These are phyloP conservation scores for thale cress (Arabidopsis thaliana) DNA, from an alignment of 345 rosid species.

Conservation along the genomic window TAIR10.1 NC_003076.8:336501-337000, in stretches of 20 bases:
- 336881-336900: background rate
- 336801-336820: background rate
- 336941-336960: conserved; percentile 3
- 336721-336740: background rate
- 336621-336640: background rate
- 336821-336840: background rate
- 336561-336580: background rate
- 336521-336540: conserved; percentile 13
- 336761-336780: background rate
- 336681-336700: background rate
- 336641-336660: background rate
- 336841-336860: background rate
- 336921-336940: background rate
- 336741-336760: background rate
- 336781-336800: background rate
- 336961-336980: background rate
- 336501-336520: conserved; percentile 23
- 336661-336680: background rate
- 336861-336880: background rate
- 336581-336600: conserved; percentile 19
- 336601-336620: background rate
- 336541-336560: background rate
- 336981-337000: background rate
- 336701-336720: background rate
- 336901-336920: background rate